Conservation (phyloP, 164 flowering plant genomes). For the Platanus orientalis region DNA sequence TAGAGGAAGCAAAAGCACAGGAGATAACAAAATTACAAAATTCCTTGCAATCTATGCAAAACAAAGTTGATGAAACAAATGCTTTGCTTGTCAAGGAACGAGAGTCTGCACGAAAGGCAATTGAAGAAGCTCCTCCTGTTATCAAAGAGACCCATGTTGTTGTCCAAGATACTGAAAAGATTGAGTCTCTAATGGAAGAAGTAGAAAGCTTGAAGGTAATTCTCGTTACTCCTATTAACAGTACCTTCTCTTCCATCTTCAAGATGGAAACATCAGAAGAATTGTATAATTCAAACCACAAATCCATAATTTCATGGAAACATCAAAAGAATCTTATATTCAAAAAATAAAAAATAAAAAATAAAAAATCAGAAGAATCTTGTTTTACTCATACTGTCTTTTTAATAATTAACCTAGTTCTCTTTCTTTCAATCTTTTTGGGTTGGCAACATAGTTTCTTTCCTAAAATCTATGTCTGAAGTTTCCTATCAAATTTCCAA, state of each 20-base stretch:
- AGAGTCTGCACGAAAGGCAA: constrained; percentile 45
- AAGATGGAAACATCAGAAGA: too few relatives aligned
- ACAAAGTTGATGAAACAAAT: constrained; percentile 53
- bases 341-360: too few relatives aligned
- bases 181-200: constrained; percentile 52
- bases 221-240: constrained; percentile 3
- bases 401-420: too few relatives aligned
- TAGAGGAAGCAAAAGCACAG: constrained; percentile 64
- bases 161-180: constrained; percentile 48
- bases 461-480: too few relatives aligned
- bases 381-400: too few relatives aligned
- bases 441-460: too few relatives aligned
- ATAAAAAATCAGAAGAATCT: too few relatives aligned
- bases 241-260: not conserved
- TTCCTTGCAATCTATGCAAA: constrained; percentile 45
- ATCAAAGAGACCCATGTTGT: constrained; percentile 44
- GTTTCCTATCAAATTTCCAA: too few relatives aligned
- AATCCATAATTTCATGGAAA: too few relatives aligned
- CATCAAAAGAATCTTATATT: too few relatives aligned
- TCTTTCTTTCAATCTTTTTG: too few relatives aligned
- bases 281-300: too few relatives aligned
- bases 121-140: constrained; percentile 50
- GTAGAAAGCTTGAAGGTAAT: constrained; percentile 72
- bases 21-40: constrained; percentile 46
- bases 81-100: constrained; percentile 44